Base-by-base conservation (phyloP, 2,329 filamentous ascomycete species). In the Teratosphaeria nubilosa region DNA sequence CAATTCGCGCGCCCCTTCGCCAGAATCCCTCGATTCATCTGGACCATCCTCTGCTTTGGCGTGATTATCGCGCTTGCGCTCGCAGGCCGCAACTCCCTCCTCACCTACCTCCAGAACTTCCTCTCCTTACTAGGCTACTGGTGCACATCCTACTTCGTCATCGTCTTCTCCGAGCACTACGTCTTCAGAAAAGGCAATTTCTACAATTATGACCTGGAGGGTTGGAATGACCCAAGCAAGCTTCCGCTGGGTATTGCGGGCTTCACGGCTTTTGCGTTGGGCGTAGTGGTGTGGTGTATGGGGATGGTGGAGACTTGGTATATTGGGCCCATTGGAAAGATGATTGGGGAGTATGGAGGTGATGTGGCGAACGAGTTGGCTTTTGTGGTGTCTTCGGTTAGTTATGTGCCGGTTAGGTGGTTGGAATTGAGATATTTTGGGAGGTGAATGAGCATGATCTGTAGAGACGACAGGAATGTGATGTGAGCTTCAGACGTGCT, bases 311-410 rank as follows among this genome's bases (percentile, higher is more conserved):
- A 69, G 61, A 68, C 66, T 48, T 68, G 66, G 67, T 66, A 66
- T 55, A 61, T 66, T 16, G 85, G 86, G 0, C 85, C 85, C 0
- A 71, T 86, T 58, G 83, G 81, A 2, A 74, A 73, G 55, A 68
- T 78, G 57, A 80, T 86, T 30, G 82, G 83, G 0, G 78, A 37
- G 22, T 57, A 48, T 31, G 59, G 76, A 5, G 81, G 78, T 57
- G 81, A 85, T 71, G 75, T 82, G 54, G 79, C 78, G 10, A 81
- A 81, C 62, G 73, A 82, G 73, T 71, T 84, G 51, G 74, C 78
- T 1, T 73, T 83, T 50, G 70, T 77, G 3, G 76, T 81, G 31
- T 80, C 79, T 0, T 63, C 78, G 10, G 41, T 79, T 6, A 69
- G 72, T 3, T 82, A 77, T 64, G 61, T 79, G 4, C 79, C 79